Conservation (phyloP, 345 rosid species). For the Trapa bicornis region DNA sequence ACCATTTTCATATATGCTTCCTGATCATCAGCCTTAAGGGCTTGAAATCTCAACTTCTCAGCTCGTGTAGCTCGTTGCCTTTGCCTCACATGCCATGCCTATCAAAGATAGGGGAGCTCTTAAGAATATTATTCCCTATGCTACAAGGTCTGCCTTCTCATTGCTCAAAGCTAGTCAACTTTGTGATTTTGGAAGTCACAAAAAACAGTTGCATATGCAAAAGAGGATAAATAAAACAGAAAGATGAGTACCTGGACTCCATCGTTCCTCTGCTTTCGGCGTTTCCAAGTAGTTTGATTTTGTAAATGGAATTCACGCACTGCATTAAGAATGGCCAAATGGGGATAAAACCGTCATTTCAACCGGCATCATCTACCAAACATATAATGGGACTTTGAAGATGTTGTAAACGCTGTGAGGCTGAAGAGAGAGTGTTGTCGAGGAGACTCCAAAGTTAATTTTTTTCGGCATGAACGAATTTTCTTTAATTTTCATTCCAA, state of each 20-base stretch:
- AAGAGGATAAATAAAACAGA: slow-evolving; percentile 4
- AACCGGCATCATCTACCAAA: too few relatives aligned
- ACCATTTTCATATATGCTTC: slow-evolving; percentile 95
- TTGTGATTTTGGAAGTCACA: neutral
- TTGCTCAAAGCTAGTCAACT: neutral
- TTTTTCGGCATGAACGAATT: too few relatives aligned
- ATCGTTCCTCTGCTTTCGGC: slow-evolving; percentile 94
- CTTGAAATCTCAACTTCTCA: slow-evolving; percentile 90
- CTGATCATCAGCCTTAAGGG: slow-evolving; percentile 95
- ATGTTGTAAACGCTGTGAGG: too few relatives aligned
- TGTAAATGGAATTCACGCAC: slow-evolving; percentile 84
- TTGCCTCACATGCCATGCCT: slow-evolving; percentile 99
- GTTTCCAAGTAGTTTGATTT: slow-evolving; percentile 67
- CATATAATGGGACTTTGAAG: too few relatives aligned
- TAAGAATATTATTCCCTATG: neutral
- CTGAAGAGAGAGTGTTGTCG: too few relatives aligned
- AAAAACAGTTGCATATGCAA: neutral
- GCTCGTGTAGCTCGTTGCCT: slow-evolving; percentile 97
- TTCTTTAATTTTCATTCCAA: too few relatives aligned
- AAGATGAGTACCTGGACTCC: slow-evolving; percentile 53
- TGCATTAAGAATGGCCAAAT: slow-evolving; percentile 42
- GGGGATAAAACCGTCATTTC: too few relatives aligned
- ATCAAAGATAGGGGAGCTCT: neutral
- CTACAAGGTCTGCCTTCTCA: neutral
- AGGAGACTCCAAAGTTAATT: too few relatives aligned